Percentiles rank a stretch among this genome's conserved stretches.
Evolutionary conservation across 2,329 filamentous ascomycete genomes (phyloP).

Genomic region (Calonectria henricotiae): DNA sequence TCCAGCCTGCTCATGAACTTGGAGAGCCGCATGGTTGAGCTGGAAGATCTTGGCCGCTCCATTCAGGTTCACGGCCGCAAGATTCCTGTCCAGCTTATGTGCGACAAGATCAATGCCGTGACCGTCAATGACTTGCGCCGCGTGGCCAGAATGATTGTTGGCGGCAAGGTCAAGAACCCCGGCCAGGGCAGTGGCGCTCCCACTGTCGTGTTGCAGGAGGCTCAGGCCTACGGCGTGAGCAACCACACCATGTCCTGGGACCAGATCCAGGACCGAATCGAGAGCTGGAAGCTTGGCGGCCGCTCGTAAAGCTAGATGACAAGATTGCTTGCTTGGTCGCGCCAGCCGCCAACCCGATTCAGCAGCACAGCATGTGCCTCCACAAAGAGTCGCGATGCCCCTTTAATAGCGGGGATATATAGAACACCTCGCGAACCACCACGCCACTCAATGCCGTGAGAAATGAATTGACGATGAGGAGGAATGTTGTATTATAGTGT

Average conservation of each 20-base stretch:
- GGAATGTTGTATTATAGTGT: conserved; percentile 50
- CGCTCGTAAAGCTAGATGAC: conserved; percentile 46
- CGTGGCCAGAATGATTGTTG: conserved; percentile 85
- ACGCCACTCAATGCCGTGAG: conserved; percentile 20
- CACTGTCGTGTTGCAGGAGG: conserved; percentile 95
- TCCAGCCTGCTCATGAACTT: conserved; percentile 96
- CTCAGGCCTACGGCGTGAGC: conserved; percentile 80
- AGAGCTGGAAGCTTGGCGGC: conserved; percentile 85
- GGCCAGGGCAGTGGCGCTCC: conserved; percentile 89
- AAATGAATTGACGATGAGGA: conserved; percentile 27
- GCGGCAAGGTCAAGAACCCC: conserved; percentile 81
- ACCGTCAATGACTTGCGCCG: conserved; percentile 86
- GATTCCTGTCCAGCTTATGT: conserved; percentile 95
- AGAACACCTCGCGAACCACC: conserved; percentile 30
- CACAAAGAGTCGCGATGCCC: conserved; percentile 6
- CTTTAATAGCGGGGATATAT: conserved; percentile 36
- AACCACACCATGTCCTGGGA: conserved; percentile 84
- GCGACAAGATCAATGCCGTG: conserved; percentile 85
- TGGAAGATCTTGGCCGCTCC: conserved; percentile 94
- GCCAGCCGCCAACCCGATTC: background rate
- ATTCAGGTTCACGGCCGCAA: conserved; percentile 97
- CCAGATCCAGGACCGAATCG: conserved; percentile 90
- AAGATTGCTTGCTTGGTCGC: background rate
- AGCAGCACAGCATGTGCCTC: conserved; percentile 15
- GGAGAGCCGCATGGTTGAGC: conserved; percentile 95